Evolutionary conservation across 208 protist genomes (phyloP), one percentile per base, ranked within the genome.

Genomic region (Kentomonas sorsogonicus): DNA sequence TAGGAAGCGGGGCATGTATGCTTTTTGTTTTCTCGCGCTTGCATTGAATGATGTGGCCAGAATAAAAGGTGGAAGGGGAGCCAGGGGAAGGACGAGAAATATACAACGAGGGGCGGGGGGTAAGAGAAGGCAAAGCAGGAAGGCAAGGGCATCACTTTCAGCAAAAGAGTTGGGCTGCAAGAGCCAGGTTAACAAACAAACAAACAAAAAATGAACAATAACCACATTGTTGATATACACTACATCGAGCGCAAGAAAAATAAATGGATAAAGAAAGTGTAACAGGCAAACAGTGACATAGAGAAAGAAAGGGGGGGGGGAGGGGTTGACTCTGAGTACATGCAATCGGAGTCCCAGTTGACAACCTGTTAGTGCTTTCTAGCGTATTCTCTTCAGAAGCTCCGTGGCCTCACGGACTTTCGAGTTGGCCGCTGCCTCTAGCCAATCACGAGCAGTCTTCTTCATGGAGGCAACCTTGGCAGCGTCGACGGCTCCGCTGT

Each of bases 361-460:
- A n/a, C n/a, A n/a, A n/a, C n/a, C n/a, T n/a, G n/a, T n/a, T n/a
- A n/a, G n/a, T n/a, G 27, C n/a, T 30, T 33, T 1, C 53, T 31
- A 56, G 45, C 50, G 60, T 22, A 78, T 45, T 4, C 64, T 68
- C 29, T 70, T 39, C 10, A 77, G 60, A 4, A 93, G 86, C 11
- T 67, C 66, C 27, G 78, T 53, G 0, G 79, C 83, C 55, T 94
- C 87, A 51, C 79, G 70, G 53, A 64, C 77, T 0, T 77, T 79
- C 4, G 73, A 31, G 1, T 72, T 39, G 1, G 81, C 83, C 18
- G 83, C 86, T 18, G 33, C 55, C 36, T 76, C 72, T 10, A 94
- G 59, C 74, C 76, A 91, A 25, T 79, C 75, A 25, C 43, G 53
- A 7, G 83, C 75, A 44, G 63, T 63, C 9, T 43, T 20, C 5